These are phyloP conservation scores for Ophiobolus disseminans DNA, from an alignment of 2,329 filamentous ascomycete species.

Conservation along the genomic window DNA sequence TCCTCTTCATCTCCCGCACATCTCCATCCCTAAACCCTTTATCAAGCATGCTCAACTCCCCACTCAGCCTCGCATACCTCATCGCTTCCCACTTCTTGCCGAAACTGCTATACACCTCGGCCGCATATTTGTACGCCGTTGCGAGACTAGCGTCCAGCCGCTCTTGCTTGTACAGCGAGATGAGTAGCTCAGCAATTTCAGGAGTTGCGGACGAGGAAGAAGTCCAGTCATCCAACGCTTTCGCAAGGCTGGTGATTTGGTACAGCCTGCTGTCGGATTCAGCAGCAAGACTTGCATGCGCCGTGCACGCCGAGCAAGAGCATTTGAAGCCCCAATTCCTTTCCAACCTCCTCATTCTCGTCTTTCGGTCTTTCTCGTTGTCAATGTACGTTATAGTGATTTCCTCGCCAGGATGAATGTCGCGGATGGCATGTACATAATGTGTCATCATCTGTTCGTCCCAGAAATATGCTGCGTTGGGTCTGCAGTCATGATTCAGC, in stretches of 20 bases:
- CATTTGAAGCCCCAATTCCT: constrained; percentile 52
- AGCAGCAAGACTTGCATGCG: constrained; percentile 28
- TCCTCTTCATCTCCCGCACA: constrained; percentile 35
- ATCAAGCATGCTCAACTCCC: constrained; percentile 37
- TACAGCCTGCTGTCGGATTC: constrained; percentile 47
- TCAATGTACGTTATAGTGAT: constrained; percentile 55
- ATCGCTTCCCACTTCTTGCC: constrained; percentile 38
- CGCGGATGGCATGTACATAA: constrained; percentile 49
- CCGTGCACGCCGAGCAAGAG: constrained; percentile 47
- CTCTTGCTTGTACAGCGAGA: constrained; percentile 49
- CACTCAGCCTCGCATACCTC: constrained; percentile 37
- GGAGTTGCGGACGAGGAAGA: constrained; percentile 31
- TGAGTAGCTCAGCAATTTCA: constrained; percentile 43
- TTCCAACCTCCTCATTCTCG: constrained; percentile 41
- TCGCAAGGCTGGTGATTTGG: constrained; percentile 42
- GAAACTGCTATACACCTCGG: constrained; percentile 49
- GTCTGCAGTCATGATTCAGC: constrained; percentile 47
- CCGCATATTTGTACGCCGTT: constrained; percentile 49
- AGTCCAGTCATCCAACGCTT: constrained; percentile 39
- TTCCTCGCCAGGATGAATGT: constrained; percentile 50
- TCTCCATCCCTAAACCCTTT: constrained; percentile 39
- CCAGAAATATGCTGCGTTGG: constrained; percentile 52
- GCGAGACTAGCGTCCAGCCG: constrained; percentile 46
- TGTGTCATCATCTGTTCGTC: constrained; percentile 49
- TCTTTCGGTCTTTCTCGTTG: constrained; percentile 39